Evolutionary conservation across 2,329 filamentous ascomycete genomes (phyloP), one percentile per base, ranked within the genome.

Genomic region (Alternaria rosae): DNA sequence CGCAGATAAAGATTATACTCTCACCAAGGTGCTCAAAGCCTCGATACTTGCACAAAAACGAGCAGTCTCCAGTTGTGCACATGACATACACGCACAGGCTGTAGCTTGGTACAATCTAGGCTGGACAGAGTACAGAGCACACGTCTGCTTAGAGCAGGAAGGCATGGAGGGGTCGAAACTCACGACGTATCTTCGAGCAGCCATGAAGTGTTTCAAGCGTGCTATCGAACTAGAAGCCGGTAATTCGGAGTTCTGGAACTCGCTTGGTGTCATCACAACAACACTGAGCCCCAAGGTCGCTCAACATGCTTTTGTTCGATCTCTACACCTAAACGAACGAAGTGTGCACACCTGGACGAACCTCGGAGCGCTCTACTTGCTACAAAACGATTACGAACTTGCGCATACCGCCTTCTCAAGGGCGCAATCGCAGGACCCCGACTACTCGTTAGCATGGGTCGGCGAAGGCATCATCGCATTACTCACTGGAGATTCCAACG

Each of bases 51-150:
- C 92, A 6, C 92, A 96, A 78, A 99, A 98, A 78, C 88, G 92
- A 66, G 93, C 93, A 8, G 89, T 98, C 13, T 82, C 91, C 69
- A 86, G 89, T 41, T 91, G 90, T 15, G 82, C 88, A 1, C 83
- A 89, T 61, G 94, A 99, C 73, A 77, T 88, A 8, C 92, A 97
- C 76, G 94, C 94, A 4, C 94, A 96, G 79, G 92, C 95, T 1
- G 92, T 98, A n/a, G 92, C 94, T 0, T 95, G 94, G 86, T 99
- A 97, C 80, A 99, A 99, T 73, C 84, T 99, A 17, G 95, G 95
- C 43, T 98, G 94, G 92, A 92, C 92, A 1, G 95, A 99, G 77
- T 89, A 95, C 75, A 88, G 91, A 45, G 92, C 93, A 1, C 92
- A 96, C 74, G 82, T 84, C 11, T 92, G 88, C 72, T 82, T 92